Evolutionary conservation across 2,329 filamentous ascomycete genomes (phyloP).

Genomic region (Botryotinia calthae): DNA sequence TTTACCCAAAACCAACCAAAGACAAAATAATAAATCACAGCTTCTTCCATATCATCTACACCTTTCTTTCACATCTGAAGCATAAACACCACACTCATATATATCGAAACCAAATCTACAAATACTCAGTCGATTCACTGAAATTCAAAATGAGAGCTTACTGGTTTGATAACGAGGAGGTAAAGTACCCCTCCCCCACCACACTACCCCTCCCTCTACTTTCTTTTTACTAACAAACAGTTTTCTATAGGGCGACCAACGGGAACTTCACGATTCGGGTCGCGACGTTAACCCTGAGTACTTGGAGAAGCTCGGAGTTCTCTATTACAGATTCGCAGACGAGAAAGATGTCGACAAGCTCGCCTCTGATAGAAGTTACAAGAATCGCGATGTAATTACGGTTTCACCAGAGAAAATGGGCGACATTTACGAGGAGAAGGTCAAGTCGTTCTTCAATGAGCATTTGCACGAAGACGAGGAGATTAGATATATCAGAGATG

Average conservation of each 20-base stretch:
- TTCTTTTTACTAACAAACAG: conserved; percentile 23
- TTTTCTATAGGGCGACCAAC: conserved; percentile 76
- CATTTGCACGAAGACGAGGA: conserved; percentile 98
- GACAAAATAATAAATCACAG: not conserved
- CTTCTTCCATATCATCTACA: not conserved
- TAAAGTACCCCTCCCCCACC: conserved; percentile 40
- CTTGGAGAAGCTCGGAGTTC: conserved; percentile 73
- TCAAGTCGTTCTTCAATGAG: conserved; percentile 90
- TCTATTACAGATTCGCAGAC: conserved; percentile 68
- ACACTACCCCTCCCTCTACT: conserved; percentile 11
- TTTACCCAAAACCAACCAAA: conserved; percentile 1
- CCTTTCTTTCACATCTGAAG: not conserved
- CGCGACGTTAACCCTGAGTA: conserved; percentile 61
- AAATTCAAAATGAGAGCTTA: conserved; percentile 62
- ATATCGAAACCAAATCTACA: not conserved
- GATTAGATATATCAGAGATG: conserved; percentile 89
- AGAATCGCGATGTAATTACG: conserved; percentile 90
- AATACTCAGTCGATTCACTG: not conserved
- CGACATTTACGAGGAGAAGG: conserved; percentile 84
- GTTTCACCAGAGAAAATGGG: conserved; percentile 86
- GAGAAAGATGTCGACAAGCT: conserved; percentile 69
- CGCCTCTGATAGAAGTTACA: conserved; percentile 75
- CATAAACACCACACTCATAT: not conserved
- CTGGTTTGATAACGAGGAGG: conserved; percentile 66
- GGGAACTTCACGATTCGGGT: conserved; percentile 83